Percentiles rank a stretch among this genome's conserved stretches.
These are phyloP conservation scores for Arxiozyma bovina DNA, from an alignment of 1,139 yeast species.

Conservation along the genomic window DNA sequence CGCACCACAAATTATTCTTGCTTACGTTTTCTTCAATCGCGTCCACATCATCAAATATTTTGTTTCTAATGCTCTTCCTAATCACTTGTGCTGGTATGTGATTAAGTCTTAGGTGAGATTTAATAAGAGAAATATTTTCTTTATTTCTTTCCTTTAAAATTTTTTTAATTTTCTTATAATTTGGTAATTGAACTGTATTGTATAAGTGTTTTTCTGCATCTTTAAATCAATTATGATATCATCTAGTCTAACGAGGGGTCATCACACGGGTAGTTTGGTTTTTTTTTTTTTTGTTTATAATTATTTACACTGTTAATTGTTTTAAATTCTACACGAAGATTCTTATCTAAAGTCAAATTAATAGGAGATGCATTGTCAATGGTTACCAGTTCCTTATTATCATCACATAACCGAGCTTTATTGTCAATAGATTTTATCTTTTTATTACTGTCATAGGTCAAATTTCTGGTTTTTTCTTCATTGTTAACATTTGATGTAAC, in stretches of 20 bases:
- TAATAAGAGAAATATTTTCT: background rate
- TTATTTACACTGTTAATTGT: too few relatives aligned
- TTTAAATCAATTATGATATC: too few relatives aligned
- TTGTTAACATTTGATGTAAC: background rate
- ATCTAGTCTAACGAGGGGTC: too few relatives aligned
- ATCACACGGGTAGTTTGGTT: too few relatives aligned
- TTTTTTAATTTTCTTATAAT: too few relatives aligned
- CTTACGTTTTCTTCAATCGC: background rate
- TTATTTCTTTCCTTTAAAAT: too few relatives aligned
- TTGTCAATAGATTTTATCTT: background rate
- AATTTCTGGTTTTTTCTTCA: background rate
- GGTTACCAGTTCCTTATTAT: too few relatives aligned
- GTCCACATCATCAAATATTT: background rate
- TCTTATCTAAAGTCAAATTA: background rate
- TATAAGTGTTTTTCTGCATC: too few relatives aligned
- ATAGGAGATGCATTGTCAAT: background rate
- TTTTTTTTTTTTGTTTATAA: too few relatives aligned
- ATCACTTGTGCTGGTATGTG: background rate
- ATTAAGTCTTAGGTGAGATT: slow-evolving; percentile 2
- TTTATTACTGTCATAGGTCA: too few relatives aligned
- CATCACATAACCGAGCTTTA: background rate
- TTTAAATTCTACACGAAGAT: background rate
- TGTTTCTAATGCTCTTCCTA: background rate
- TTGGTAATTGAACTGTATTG: too few relatives aligned
- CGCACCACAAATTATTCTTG: background rate